Evolutionary conservation across 202 grass and related monocot species (phyloP), one percentile per base, ranked within the genome.

Genomic region (Dendrocalamus latiflorus): DNA sequence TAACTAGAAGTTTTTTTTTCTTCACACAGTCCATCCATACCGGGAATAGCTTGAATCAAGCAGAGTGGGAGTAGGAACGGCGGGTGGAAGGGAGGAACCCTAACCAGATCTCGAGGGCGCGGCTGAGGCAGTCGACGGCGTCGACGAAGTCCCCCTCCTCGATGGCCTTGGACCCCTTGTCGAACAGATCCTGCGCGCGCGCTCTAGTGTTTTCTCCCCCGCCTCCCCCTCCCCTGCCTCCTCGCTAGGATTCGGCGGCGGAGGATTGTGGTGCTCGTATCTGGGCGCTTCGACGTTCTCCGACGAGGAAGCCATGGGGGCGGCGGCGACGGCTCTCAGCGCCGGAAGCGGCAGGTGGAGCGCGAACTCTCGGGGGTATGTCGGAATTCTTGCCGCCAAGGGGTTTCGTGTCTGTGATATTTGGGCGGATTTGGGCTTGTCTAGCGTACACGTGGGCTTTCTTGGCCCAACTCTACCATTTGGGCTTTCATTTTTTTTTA

Each of bases 41-140:
- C n/a, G n/a, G n/a, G n/a, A n/a, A n/a, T n/a, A n/a, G 53, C 47
- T 13, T 71, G 11, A 25, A 5, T 28, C 38, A 9, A 48, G 38
- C 9, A 36, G 39, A 7, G 21, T 8, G n/a, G n/a, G n/a, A n/a
- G n/a, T n/a, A n/a, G 25, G 37, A 17, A 34, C 16, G 5, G 71
- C n/a, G 1, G 41, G 21, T 50, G 15, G 39, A 13, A 39, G 2
- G 3, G 25, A 51, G 21, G 21, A 88, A 74, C 58, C 81, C 81
- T 85, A 85, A 94, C 92, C 89, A 85, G 84, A 91, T 91, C 83
- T 94, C 87, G 75, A 94, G 89, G 77, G 92, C 87, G 26, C 84
- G 84, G 84, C 89, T 90, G 70, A 94, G 92, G 65, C 81, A 88
- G 83, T 94, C 92, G 50, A 89, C 89, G 73, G 92, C 89, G 6